These are phyloP conservation scores for Boletus pseudopeckii DNA, from an alignment of 768 basidiomycete species.

Conservation along the genomic window DNA sequence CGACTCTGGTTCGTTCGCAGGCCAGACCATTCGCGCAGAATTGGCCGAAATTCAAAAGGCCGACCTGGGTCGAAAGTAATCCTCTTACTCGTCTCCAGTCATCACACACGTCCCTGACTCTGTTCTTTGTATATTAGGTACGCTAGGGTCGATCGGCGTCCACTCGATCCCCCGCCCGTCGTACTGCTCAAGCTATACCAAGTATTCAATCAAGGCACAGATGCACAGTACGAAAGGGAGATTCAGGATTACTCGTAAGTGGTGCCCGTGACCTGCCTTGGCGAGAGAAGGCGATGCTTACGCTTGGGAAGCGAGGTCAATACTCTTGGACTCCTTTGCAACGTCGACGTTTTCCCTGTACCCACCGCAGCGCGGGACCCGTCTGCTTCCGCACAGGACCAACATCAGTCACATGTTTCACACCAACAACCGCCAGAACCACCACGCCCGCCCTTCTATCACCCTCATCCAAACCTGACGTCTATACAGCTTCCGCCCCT, in stretches of 20 bases:
- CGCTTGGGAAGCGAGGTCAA: conserved; percentile 49
- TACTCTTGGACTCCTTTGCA: conserved; percentile 68
- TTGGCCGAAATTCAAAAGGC: conserved; percentile 64
- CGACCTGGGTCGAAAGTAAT: conserved; percentile 62
- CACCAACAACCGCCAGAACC: conserved; percentile 3
- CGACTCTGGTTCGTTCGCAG: conserved; percentile 57
- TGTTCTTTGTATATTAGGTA: conserved; percentile 36
- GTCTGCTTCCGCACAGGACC: conserved; percentile 3
- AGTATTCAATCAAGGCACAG: conserved; percentile 39
- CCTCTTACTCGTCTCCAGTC: conserved; percentile 5
- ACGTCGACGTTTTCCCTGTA: conserved; percentile 73
- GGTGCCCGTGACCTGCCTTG: not conserved
- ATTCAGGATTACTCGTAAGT: conserved; percentile 48
- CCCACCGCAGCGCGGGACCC: conserved; percentile 23
- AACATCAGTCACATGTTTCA: conserved; percentile 12
- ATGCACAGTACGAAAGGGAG: conserved; percentile 44
- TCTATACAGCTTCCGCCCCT: conserved; percentile 24
- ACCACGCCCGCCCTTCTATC: conserved; percentile 13
- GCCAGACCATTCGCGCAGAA: conserved; percentile 50
- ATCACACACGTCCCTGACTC: conserved; percentile 3
- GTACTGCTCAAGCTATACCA: conserved; percentile 51
- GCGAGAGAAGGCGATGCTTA: conserved; percentile 1
- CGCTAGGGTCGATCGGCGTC: conserved; percentile 60
- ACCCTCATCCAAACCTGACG: conserved; percentile 11
- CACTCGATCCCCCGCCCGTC: conserved; percentile 66